A percentile compares a stretch with the other conserved stretches of the same genome.
phyloP scores from a whole-genome alignment of 345 rosid species.

The Salix brachista region DNA sequence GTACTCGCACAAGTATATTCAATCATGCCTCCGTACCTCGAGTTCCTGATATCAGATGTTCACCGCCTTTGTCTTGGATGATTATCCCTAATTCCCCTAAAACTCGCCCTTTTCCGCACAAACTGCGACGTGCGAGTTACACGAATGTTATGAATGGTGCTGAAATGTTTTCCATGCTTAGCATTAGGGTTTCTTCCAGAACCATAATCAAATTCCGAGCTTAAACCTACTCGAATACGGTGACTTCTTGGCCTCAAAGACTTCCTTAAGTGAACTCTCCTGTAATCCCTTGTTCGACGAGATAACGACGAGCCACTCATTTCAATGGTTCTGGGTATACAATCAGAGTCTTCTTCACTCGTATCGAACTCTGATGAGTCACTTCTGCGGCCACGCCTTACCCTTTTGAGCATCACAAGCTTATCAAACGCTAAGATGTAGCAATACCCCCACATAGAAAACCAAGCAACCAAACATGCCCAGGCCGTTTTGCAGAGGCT shows the following conservation, averaged over 20 bases:
- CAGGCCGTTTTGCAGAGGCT: constrained; percentile 40
- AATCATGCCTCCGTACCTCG: neutral
- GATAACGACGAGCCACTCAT: neutral
- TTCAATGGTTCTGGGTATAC: neutral
- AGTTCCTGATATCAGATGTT: neutral
- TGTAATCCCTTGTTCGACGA: constrained; percentile 12
- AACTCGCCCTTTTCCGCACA: constrained; percentile 30
- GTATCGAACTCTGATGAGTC: constrained; percentile 4
- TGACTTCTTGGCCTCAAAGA: constrained; percentile 43
- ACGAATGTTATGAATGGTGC: constrained; percentile 29
- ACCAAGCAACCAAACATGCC: constrained; percentile 40
- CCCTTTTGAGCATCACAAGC: constrained; percentile 25
- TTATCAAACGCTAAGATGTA: constrained; percentile 34
- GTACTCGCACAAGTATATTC: neutral
- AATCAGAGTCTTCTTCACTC: constrained; percentile 9
- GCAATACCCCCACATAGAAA: constrained; percentile 31
- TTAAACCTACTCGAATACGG: constrained; percentile 31
- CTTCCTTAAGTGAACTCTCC: constrained; percentile 37
- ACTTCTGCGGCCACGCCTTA: constrained; percentile 15
- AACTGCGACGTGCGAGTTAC: constrained; percentile 42
- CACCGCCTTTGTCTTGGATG: constrained; percentile 7
- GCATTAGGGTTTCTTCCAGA: constrained; percentile 3
- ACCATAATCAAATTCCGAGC: constrained; percentile 23
- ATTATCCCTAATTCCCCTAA: neutral
- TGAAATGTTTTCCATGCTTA: constrained; percentile 16